These are phyloP conservation scores for Shiraia bambusicola DNA, from an alignment of 2,329 filamentous ascomycete genomes.

Conservation along the genomic window DNA sequence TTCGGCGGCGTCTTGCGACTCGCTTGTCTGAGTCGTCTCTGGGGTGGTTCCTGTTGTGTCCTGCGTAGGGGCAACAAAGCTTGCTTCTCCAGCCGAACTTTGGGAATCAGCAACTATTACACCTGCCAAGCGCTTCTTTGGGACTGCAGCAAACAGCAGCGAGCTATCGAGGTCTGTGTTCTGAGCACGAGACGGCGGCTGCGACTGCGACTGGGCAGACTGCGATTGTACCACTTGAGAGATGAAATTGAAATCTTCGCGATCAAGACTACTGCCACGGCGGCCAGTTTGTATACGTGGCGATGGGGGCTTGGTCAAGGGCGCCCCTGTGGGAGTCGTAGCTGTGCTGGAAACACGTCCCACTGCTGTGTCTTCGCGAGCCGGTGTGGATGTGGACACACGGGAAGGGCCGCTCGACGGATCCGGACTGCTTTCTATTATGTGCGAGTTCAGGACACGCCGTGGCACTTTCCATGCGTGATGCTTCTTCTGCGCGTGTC, in stretches of 20 bases:
- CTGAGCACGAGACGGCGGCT: slow-evolving; percentile 1
- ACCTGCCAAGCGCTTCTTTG: slow-evolving; percentile 10
- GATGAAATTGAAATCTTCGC: slow-evolving; percentile 22
- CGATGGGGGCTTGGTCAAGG: slow-evolving; percentile 2
- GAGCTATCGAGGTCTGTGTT: slow-evolving; percentile 21
- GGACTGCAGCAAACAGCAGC: slow-evolving; percentile 6
- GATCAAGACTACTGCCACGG: slow-evolving; percentile 19
- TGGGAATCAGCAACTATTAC: slow-evolving; percentile 34
- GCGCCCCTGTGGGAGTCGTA: slow-evolving; percentile 4
- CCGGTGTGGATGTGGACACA: slow-evolving; percentile 8
- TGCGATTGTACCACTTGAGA: slow-evolving; percentile 17
- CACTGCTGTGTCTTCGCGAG: neutral
- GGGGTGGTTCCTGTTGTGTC: slow-evolving; percentile 10
- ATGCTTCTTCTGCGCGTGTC: slow-evolving; percentile 1
- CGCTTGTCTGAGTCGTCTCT: slow-evolving; percentile 4
- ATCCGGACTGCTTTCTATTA: slow-evolving; percentile 21
- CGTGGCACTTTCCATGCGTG: neutral
- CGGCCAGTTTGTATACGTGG: slow-evolving; percentile 19
- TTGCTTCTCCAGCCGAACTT: slow-evolving; percentile 21
- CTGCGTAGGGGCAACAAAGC: slow-evolving; percentile 29
- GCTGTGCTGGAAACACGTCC: neutral
- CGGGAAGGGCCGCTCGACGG: neutral
- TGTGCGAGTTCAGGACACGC: slow-evolving; percentile 9
- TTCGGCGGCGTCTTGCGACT: slow-evolving; percentile 8
- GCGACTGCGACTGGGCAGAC: slow-evolving; percentile 1